A percentile compares a stretch with the other conserved stretches of the same genome.
Conservation (phyloP, 1,284 basidiomycete genomes). For the Neolentinus lepideus region DNA sequence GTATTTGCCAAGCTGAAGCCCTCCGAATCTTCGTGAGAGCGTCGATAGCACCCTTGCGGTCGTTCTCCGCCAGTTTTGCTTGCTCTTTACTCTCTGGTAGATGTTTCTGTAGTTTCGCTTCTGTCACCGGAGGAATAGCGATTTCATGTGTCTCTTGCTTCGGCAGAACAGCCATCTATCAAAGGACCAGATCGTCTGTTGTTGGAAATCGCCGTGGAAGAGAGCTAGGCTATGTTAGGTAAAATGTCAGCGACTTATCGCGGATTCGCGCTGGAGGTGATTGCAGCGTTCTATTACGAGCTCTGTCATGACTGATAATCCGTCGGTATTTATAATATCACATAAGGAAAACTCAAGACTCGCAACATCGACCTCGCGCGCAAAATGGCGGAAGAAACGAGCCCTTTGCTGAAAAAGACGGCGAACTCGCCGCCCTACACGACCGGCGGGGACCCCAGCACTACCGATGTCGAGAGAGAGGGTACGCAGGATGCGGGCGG, state of each 20-base stretch:
- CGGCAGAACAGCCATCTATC: neutral
- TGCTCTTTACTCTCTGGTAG: neutral
- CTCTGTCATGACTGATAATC: too few species aligned
- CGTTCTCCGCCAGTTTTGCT: constrained; percentile 8
- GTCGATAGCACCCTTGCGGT: constrained; percentile 17
- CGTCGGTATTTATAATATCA: too few species aligned
- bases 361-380: neutral
- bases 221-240: neutral
- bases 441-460: neutral
- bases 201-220: neutral
- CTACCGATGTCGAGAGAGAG: neutral
- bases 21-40: constrained; percentile 18
- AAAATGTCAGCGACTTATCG: neutral
- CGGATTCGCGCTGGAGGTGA: neutral
- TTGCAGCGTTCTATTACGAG: too few species aligned
- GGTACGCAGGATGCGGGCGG: neutral
- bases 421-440: neutral
- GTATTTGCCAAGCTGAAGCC: constrained; percentile 26
- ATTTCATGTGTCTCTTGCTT: neutral
- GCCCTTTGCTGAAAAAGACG: neutral
- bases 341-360: too few species aligned
- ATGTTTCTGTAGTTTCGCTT: neutral
- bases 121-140: neutral
- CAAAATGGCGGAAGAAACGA: neutral
- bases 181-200: neutral